Percentiles rank a stretch among this genome's conserved stretches.
Evolutionary conservation across 2,329 filamentous ascomycete genomes (phyloP).

Genomic region (Epicoccum nigrum): DNA sequence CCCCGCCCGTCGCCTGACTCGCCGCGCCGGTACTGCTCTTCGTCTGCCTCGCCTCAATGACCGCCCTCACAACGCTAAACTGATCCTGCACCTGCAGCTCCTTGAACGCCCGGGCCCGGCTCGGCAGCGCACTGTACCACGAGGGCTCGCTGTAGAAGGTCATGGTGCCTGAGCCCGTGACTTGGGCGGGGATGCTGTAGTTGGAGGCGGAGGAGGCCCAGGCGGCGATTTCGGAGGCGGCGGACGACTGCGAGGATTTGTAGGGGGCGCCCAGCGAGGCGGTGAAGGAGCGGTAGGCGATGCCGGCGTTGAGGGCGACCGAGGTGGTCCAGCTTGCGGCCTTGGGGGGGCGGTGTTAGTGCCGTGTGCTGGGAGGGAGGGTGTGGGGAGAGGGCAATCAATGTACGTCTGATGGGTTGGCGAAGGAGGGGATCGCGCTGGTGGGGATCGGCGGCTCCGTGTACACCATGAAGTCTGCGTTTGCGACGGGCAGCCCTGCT

Average conservation of each 20-base stretch:
- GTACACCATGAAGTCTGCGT: conserved; percentile 43
- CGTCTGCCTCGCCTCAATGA: conserved; percentile 26
- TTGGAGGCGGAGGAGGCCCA: conserved; percentile 31
- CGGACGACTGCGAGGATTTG: conserved; percentile 34
- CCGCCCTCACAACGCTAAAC: conserved; percentile 36
- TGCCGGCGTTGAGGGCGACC: conserved; percentile 33
- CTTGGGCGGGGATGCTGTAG: conserved; percentile 35
- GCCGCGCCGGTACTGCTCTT: conserved; percentile 24
- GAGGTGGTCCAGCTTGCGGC: conserved; percentile 36
- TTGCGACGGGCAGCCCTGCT: conserved; percentile 21
- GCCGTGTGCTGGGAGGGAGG: neutral
- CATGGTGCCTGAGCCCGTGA: conserved; percentile 29
- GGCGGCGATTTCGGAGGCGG: conserved; percentile 33
- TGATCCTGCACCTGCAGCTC: conserved; percentile 40
- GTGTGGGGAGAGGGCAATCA: neutral
- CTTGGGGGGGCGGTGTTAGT: conserved; percentile 18
- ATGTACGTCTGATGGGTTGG: conserved; percentile 29
- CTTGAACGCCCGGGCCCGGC: conserved; percentile 35
- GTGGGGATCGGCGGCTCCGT: conserved; percentile 40
- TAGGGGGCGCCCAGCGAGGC: conserved; percentile 31
- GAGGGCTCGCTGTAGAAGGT: conserved; percentile 33
- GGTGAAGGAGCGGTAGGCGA: conserved; percentile 32
- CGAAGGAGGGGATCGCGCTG: conserved; percentile 32
- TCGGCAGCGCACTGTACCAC: conserved; percentile 41
- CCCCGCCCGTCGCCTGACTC: conserved; percentile 30